These are phyloP conservation scores for Suillus subalutaceus DNA, from an alignment of 768 basidiomycete genomes.

Conservation along the genomic window DNA sequence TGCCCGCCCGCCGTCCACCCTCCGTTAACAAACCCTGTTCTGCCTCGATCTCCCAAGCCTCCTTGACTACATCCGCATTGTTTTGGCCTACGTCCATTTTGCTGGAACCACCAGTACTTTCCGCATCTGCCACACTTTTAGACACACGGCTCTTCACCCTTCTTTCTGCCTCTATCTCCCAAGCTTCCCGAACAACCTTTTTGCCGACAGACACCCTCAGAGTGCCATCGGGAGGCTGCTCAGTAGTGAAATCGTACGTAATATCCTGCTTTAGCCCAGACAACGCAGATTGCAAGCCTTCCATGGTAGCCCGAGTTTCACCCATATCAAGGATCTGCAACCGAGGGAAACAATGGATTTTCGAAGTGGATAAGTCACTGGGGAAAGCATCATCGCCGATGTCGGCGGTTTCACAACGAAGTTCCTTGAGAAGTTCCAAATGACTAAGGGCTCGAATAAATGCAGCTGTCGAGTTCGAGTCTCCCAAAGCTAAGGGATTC, in stretches of 20 bases:
- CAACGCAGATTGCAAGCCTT: slow-evolving; percentile 49
- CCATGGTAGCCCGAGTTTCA: slow-evolving; percentile 59
- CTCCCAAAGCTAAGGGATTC: slow-evolving; percentile 60
- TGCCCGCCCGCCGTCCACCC: slow-evolving; percentile 67
- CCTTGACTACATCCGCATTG: slow-evolving; percentile 49
- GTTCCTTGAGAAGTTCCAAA: slow-evolving; percentile 57
- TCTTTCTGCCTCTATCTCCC: slow-evolving; percentile 78
- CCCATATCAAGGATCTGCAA: slow-evolving; percentile 66
- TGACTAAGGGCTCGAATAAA: slow-evolving; percentile 47
- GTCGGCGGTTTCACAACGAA: slow-evolving; percentile 57
- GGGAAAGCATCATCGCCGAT: slow-evolving; percentile 66
- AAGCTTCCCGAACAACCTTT: slow-evolving; percentile 68
- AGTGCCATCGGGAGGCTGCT: slow-evolving; percentile 55
- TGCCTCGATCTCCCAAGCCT: slow-evolving; percentile 80
- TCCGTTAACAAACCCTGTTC: slow-evolving; percentile 77
- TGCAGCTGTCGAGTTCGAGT: slow-evolving; percentile 20
- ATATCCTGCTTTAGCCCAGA: slow-evolving; percentile 51
- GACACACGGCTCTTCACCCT: slow-evolving; percentile 45
- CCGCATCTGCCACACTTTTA: slow-evolving; percentile 31
- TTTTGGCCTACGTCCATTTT: slow-evolving; percentile 8
- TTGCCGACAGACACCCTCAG: slow-evolving; percentile 69
- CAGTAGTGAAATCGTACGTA: slow-evolving; percentile 55
- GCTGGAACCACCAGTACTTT: neutral
- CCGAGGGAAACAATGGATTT: slow-evolving; percentile 45
- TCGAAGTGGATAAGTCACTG: slow-evolving; percentile 19